A percentile compares a stretch with the other conserved stretches of the same genome.
These are phyloP conservation scores for Fomitopsis palustris DNA, from an alignment of 1,284 basidiomycete species.

Conservation along the genomic window DNA sequence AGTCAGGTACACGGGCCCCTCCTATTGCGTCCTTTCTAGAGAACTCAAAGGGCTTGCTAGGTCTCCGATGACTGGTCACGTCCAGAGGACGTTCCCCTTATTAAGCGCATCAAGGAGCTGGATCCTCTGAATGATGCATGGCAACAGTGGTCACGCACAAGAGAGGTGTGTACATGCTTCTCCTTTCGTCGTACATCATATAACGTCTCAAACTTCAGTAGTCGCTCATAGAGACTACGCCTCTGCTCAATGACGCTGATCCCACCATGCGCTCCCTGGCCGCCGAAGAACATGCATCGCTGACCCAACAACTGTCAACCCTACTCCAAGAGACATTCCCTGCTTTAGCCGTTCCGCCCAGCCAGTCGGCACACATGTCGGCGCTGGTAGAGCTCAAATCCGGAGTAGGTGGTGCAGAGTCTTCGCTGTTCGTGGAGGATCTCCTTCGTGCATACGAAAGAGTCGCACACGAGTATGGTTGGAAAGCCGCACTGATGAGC, in stretches of 20 bases:
- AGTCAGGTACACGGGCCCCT: constrained; percentile 16
- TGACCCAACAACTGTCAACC: constrained; percentile 46
- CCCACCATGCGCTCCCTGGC: constrained; percentile 74
- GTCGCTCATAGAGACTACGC: constrained; percentile 61
- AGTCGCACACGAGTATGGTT: constrained; percentile 51
- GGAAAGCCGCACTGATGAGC: constrained; percentile 52
- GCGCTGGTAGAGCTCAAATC: constrained; percentile 90
- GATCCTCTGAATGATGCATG: constrained; percentile 51
- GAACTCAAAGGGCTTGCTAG: constrained; percentile 12
- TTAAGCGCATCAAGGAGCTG: constrained; percentile 47
- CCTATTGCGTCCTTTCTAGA: not conserved
- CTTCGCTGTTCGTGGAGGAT: constrained; percentile 80
- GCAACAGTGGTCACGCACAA: constrained; percentile 40
- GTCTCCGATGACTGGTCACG: constrained; percentile 28
- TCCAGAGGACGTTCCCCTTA: constrained; percentile 36
- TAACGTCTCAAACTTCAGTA: constrained; percentile 34
- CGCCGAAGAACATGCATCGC: constrained; percentile 57
- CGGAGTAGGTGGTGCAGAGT: constrained; percentile 91
- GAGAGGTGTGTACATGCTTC: constrained; percentile 34
- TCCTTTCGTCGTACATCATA: not conserved
- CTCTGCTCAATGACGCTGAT: constrained; percentile 75
- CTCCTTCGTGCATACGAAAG: constrained; percentile 84
- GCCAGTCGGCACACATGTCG: constrained; percentile 61
- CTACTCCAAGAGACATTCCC: constrained; percentile 61
- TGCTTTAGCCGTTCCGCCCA: constrained; percentile 67